Percentiles rank a stretch among this genome's conserved stretches.
phyloP scores from a whole-genome alignment of 805 yeast genomes.

The Ogataea sp. region DNA sequence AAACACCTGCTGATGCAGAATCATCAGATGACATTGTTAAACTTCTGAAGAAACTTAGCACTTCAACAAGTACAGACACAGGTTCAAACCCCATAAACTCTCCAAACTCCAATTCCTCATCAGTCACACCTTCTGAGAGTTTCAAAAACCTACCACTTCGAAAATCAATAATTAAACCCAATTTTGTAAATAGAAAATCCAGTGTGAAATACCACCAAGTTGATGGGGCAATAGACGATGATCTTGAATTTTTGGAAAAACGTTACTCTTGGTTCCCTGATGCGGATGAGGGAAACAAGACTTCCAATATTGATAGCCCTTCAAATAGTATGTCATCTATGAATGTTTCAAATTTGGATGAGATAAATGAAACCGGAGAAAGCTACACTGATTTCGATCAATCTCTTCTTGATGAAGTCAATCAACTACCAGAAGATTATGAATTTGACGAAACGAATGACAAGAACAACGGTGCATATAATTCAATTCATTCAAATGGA shows the following conservation, averaged over 20 bases:
- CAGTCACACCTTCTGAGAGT: too few relatives aligned
- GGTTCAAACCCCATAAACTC: too few relatives aligned
- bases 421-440: constrained; percentile 28
- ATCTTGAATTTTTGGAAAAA: constrained; percentile 11
- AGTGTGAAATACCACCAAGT: constrained; percentile 14
- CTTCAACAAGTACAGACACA: not conserved
- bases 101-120: too few relatives aligned
- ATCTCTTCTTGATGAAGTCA: constrained; percentile 27
- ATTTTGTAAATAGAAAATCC: not conserved
- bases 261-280: constrained; percentile 24
- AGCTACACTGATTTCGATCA: constrained; percentile 12
- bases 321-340: not conserved
- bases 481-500: not conserved
- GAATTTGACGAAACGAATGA: constrained; percentile 14
- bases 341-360: constrained; percentile 1
- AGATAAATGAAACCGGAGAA: too few relatives aligned
- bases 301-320: not conserved
- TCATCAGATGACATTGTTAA: not conserved
- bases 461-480: not conserved
- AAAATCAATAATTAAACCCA: not conserved
- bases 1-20: too few relatives aligned
- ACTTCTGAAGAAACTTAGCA: not conserved
- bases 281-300: constrained; percentile 4
- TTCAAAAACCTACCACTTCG: not conserved
- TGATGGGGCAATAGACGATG: constrained; percentile 7